Evolutionary conservation across 2,329 filamentous ascomycete genomes (phyloP).

Genomic region (Penicillium sp.): DNA sequence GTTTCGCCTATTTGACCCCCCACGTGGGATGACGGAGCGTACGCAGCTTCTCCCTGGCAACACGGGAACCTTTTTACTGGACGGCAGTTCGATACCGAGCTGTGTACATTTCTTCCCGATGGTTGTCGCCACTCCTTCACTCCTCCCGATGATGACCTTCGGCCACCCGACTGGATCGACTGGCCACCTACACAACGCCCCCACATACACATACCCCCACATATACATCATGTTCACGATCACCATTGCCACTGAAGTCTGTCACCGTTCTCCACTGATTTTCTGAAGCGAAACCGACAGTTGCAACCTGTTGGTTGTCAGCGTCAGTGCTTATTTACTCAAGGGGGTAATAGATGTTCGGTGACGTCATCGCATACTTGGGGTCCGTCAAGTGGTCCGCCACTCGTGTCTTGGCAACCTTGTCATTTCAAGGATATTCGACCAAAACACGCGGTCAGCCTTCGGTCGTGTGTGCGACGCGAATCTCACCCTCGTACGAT

Average conservation of each 20-base stretch:
- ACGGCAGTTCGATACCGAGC: background rate
- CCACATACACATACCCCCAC: background rate
- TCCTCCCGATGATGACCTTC: conserved; percentile 3
- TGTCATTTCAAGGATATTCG: conserved; percentile 18
- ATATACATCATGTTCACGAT: background rate
- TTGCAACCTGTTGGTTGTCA: conserved; percentile 4
- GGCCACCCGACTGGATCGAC: conserved; percentile 26
- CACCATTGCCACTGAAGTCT: conserved; percentile 11
- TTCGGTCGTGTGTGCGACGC: conserved; percentile 12
- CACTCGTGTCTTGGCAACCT: conserved; percentile 27
- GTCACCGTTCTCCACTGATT: conserved; percentile 13
- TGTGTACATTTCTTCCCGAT: background rate
- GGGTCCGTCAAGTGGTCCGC: conserved; percentile 25
- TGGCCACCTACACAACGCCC: conserved; percentile 8
- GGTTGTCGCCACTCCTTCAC: conserved; percentile 15
- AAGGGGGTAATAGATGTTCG: conserved; percentile 21
- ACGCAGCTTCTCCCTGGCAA: background rate
- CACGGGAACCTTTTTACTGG: background rate
- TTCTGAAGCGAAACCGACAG: conserved; percentile 11
- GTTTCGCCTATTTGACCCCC: background rate
- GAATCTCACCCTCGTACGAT: conserved; percentile 7
- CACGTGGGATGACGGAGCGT: background rate
- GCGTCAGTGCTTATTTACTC: conserved; percentile 17
- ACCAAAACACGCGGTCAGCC: conserved; percentile 6
- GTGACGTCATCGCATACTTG: conserved; percentile 35